Evolutionary conservation across 179 eudicot species (phyloP).

Genomic region (Monotropa hypopitys): DNA sequence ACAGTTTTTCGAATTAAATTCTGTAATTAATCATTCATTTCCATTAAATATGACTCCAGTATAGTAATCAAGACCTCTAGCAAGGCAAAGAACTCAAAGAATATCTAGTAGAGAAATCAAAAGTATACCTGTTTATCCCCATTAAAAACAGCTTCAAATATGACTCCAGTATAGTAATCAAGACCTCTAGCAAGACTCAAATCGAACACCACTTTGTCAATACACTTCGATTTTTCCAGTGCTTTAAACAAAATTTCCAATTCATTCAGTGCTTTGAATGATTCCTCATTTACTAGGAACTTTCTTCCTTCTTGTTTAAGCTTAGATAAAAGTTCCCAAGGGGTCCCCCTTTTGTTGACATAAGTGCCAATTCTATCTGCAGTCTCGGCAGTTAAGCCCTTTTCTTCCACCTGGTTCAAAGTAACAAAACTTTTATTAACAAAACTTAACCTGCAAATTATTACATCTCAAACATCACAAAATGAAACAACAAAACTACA

Average conservation of each 20-base stretch:
- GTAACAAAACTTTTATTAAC: not conserved
- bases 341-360: slow-evolving; percentile 66
- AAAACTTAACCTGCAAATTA: not conserved
- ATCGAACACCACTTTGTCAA: slow-evolving; percentile 77
- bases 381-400: slow-evolving; percentile 60
- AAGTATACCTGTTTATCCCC: slow-evolving; percentile 71
- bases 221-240: slow-evolving; percentile 46
- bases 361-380: slow-evolving; percentile 72
- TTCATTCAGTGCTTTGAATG: slow-evolving; percentile 53
- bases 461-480: slow-evolving; percentile 5
- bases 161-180: slow-evolving; percentile 92
- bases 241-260: slow-evolving; percentile 72
- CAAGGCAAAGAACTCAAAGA: slow-evolving; percentile 54
- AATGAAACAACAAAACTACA: slow-evolving; percentile 1
- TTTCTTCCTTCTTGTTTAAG: slow-evolving; percentile 57
- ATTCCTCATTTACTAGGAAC: slow-evolving; percentile 46
- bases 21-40: too few species aligned
- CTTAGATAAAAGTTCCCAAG: slow-evolving; percentile 56
- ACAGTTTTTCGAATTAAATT: too few species aligned
- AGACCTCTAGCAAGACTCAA: slow-evolving; percentile 97
- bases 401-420: slow-evolving; percentile 61
- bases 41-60: slow-evolving; percentile 89
- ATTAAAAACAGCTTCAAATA: slow-evolving; percentile 85
- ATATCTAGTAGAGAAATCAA: not conserved
- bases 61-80: slow-evolving; percentile 94